Evolutionary conservation across 2,329 filamentous ascomycete genomes (phyloP), one percentile per base, ranked within the genome.

Genomic region (Calonectria leucothoes): DNA sequence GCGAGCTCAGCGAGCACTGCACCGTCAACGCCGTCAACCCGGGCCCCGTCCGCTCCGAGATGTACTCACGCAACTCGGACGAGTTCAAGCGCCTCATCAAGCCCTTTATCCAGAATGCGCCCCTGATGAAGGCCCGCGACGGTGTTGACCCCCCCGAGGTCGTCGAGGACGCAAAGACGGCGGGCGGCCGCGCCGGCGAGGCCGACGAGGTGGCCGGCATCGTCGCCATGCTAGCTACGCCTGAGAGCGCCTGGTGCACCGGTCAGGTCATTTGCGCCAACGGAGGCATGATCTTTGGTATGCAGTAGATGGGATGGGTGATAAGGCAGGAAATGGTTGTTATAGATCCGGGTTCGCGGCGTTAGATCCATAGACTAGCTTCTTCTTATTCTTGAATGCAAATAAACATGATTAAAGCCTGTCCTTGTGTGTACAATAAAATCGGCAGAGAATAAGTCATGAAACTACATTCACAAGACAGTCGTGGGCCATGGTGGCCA

Each of bases 21-120:
- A 90, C 89, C 42, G 88, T 90, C 68, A 90, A 90, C 79, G 85
- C 87, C 69, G 81, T 90, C 75, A 90, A 89, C 83, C 89, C 89
- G 4, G 89, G 89, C 1, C 88, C 89, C 7, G 88, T 90, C n/a
- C 83, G 86, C 74, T 87, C 85, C 4, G 84, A 84, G 49, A 87
- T 89, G 88, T 89, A 89, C 79, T 80, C 79, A 17, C 77, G 78
- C 61, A 81, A 81, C 74, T 73, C 79, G 39, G 79, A 80, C 11
- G 79, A 80, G 75, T 80, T 80, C 69, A 80, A 81, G 72, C 65
- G 65, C 17, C 77, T 81, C 42, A 79, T 80, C 72, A 80, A 80
- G 75, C 79, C 79, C 31, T 80, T 81, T 20, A 80, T 80, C 64
- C 79, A 80, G 67, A 81, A 80, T 59, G 79, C 79, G 3, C 79